Percentiles rank a stretch among this genome's conserved stretches.
These are phyloP conservation scores for Termitomyces sp. DNA, from an alignment of 768 basidiomycete species.

Conservation along the genomic window DNA sequence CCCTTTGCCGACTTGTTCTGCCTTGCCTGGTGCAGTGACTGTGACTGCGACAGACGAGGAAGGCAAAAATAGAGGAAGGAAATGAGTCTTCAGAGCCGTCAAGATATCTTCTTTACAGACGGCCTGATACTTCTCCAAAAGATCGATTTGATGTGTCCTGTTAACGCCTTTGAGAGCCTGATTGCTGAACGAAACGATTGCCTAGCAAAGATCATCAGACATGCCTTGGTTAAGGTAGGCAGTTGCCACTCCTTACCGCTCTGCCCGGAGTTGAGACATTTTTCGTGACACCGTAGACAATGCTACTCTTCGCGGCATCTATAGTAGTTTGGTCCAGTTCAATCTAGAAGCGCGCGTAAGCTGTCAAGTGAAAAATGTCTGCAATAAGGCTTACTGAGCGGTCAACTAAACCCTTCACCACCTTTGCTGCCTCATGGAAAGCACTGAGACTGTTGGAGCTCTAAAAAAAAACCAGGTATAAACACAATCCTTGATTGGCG, in stretches of 20 bases:
- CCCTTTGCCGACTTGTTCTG: slow-evolving; percentile 60
- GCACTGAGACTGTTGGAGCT: slow-evolving; percentile 78
- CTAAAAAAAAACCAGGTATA: slow-evolving; percentile 32
- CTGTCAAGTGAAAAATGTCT: not conserved
- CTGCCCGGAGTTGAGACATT: slow-evolving; percentile 80
- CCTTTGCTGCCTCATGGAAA: slow-evolving; percentile 71
- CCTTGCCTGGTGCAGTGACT: slow-evolving; percentile 79
- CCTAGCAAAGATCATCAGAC: slow-evolving; percentile 36
- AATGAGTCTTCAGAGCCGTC: slow-evolving; percentile 58
- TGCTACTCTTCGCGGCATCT: slow-evolving; percentile 88
- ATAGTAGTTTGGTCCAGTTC: slow-evolving; percentile 73
- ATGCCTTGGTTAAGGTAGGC: not conserved
- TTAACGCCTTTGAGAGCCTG: slow-evolving; percentile 86
- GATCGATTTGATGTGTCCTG: slow-evolving; percentile 64
- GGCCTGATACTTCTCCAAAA: slow-evolving; percentile 75
- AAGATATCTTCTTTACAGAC: slow-evolving; percentile 79
- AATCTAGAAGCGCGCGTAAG: slow-evolving; percentile 42
- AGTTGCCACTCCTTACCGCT: slow-evolving; percentile 52
- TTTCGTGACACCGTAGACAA: slow-evolving; percentile 80
- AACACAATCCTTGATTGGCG: not conserved
- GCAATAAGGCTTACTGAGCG: slow-evolving; percentile 54
- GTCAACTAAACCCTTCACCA: slow-evolving; percentile 75
- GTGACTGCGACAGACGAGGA: slow-evolving; percentile 73
- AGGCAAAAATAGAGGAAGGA: slow-evolving; percentile 81
- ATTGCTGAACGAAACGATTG: slow-evolving; percentile 78